Evolutionary conservation across 2,329 filamentous ascomycete species (phyloP).

Genomic region (Trichophyton benhamiae): DNA sequence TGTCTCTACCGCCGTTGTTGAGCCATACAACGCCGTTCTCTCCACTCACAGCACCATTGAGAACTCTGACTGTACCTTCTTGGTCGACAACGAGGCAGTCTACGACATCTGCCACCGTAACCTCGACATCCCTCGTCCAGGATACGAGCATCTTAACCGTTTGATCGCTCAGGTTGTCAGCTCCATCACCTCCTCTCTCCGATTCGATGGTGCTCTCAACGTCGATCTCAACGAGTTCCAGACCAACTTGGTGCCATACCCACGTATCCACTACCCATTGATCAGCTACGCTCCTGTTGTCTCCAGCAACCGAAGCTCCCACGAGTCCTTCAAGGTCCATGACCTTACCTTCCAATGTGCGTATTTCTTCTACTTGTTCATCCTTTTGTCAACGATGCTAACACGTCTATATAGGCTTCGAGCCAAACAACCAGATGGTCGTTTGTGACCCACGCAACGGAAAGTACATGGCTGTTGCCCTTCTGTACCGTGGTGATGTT

Average conservation of each 20-base stretch:
- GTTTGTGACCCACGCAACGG: conserved; percentile 97
- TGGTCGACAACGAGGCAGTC: conserved; percentile 99
- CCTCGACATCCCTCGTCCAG: conserved; percentile 90
- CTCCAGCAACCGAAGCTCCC: conserved; percentile 86
- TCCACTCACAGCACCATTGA: conserved; percentile 98
- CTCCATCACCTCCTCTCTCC: conserved; percentile 94
- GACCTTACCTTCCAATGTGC: conserved; percentile 57
- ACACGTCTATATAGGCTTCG: conserved; percentile 77
- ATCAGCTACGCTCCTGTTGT: conserved; percentile 92
- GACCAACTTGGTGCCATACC: conserved; percentile 98
- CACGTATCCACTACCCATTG: conserved; percentile 97
- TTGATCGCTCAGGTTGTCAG: conserved; percentile 98
- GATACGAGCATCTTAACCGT: conserved; percentile 98
- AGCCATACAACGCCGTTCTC: conserved; percentile 99
- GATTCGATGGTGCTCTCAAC: conserved; percentile 97
- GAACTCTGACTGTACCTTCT: conserved; percentile 99
- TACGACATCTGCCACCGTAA: conserved; percentile 99
- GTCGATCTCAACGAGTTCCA: conserved; percentile 99
- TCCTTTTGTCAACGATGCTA: not conserved
- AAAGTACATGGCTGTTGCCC: conserved; percentile 99
- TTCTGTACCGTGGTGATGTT: conserved; percentile 96
- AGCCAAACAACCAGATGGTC: conserved; percentile 99
- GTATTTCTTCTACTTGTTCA: conserved; percentile 13
- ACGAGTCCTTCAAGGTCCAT: conserved; percentile 84
- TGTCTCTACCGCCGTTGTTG: conserved; percentile 92